Percentiles rank a stretch among this genome's conserved stretches.
Evolutionary conservation across 225 moss, liverwort and hornwort species (phyloP).

Genomic region (Sphagnum contortum): DNA sequence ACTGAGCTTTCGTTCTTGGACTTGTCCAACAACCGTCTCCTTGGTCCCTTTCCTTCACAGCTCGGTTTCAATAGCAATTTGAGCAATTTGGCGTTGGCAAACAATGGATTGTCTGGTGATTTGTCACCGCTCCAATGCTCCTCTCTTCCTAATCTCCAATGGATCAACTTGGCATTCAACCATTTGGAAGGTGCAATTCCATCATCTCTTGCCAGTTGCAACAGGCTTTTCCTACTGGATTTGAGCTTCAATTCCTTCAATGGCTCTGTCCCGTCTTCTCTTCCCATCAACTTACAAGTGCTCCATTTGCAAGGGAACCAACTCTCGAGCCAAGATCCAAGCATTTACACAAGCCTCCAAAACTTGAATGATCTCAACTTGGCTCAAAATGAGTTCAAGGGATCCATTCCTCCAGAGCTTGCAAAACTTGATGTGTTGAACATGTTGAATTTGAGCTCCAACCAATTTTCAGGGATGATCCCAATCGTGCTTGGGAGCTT

Average conservation of each 20-base stretch:
- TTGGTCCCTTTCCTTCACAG: slow-evolving; percentile 21
- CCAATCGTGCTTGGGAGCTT: slow-evolving; percentile 33
- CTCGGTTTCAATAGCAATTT: slow-evolving; percentile 30
- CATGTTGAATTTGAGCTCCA: slow-evolving; percentile 34
- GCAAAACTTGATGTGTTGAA: slow-evolving; percentile 20
- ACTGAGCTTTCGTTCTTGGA: slow-evolving; percentile 21
- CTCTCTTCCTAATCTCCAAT: slow-evolving; percentile 23
- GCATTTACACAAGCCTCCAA: not conserved
- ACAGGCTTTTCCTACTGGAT: slow-evolving; percentile 17
- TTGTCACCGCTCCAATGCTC: slow-evolving; percentile 19
- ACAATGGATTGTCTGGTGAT: slow-evolving; percentile 25
- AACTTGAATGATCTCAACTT: slow-evolving; percentile 14
- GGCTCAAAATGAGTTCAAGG: slow-evolving; percentile 20
- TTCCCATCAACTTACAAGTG: slow-evolving; percentile 4
- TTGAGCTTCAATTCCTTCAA: slow-evolving; percentile 12
- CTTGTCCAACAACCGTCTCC: slow-evolving; percentile 31
- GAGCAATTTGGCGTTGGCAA: slow-evolving; percentile 20
- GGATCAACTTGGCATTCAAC: slow-evolving; percentile 30
- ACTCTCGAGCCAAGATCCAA: not conserved
- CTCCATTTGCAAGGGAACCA: not conserved
- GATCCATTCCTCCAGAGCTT: slow-evolving; percentile 22
- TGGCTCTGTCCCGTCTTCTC: not conserved
- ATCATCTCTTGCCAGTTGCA: slow-evolving; percentile 20
- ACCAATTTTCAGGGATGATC: slow-evolving; percentile 36
- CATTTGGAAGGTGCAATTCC: slow-evolving; percentile 36